Base-by-base conservation (phyloP, 345 rosid species). In the Syzygium aromaticum region DNA sequence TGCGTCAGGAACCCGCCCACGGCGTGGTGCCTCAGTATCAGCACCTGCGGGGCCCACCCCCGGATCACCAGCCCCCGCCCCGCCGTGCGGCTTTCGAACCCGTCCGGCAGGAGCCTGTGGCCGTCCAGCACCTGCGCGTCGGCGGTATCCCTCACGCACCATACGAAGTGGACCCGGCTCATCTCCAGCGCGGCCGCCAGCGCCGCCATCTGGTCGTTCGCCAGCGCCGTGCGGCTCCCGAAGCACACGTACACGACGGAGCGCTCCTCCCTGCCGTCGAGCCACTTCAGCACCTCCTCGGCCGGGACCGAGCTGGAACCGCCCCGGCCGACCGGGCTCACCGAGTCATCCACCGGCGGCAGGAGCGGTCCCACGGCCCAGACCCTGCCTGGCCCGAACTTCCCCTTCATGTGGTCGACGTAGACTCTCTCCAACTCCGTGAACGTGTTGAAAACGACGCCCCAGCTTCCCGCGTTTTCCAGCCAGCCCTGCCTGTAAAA, bases 291-390 rank as follows among this genome's bases (percentile, higher is more conserved):
- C 25, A 54, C 57, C 57, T 54, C 57, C 23, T 54, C 56, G 25
- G 8, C 57, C 8, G 25, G 57, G 57, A 54, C 25, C 57, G 57
- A 54, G 57, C 25, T 19, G 57, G 57, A 54, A 4, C 57, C 57
- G 57, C 57, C 57, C 57, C 57, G 25, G 57, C 11, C 8, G 3
- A 25, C 21, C 57, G 8, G n/a, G 6, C 40, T 64, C 7, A 9
- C 21, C 12, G 17, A 12, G 54, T 64, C 78, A 14, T 57, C 85
- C 6, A 54, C 23, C 0, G 91, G 61, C 0, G 92, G 93, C 33
- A 90, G 86, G 19, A 93, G 16, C 51, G 96, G 97, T 3, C 97
- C 99, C 7, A 94, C 94, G 0, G 94, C 94, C 92, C 92, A 92
- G 5, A 90, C 92, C n/a, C 89, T 90, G 51, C 63, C 84, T 9